Conservation (phyloP, 2,329 filamentous ascomycete genomes). For the Hymenoscyphus fructigenus region DNA sequence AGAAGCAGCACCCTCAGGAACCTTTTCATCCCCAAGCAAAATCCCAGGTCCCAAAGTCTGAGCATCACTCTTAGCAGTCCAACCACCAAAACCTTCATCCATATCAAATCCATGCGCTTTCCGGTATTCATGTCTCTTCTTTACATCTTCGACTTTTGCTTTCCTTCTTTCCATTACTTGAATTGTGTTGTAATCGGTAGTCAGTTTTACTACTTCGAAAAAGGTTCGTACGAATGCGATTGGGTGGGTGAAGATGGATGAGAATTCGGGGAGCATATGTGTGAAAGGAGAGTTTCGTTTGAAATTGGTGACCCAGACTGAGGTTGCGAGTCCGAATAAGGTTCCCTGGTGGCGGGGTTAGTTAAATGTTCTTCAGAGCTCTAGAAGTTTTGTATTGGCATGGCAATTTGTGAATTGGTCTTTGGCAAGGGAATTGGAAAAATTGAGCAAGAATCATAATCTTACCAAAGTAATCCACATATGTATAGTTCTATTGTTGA, state of each 20-base stretch:
- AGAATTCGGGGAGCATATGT: slow-evolving; percentile 72
- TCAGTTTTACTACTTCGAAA: slow-evolving; percentile 72
- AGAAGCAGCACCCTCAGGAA: slow-evolving; percentile 22
- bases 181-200: slow-evolving; percentile 68
- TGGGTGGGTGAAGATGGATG: slow-evolving; percentile 69
- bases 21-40: slow-evolving; percentile 26
- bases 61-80: slow-evolving; percentile 42
- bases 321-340: slow-evolving; percentile 58
- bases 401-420: neutral
- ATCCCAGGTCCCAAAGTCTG: slow-evolving; percentile 36
- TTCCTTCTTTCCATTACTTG: slow-evolving; percentile 70
- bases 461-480: slow-evolving; percentile 79
- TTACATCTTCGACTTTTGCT: slow-evolving; percentile 77
- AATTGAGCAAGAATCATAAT: neutral
- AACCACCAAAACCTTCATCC: slow-evolving; percentile 53
- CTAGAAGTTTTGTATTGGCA: neutral
- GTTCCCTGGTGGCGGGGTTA: slow-evolving; percentile 24
- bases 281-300: slow-evolving; percentile 74
- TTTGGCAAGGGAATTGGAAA: neutral
- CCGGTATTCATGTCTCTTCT: slow-evolving; percentile 82
- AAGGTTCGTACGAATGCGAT: slow-evolving; percentile 64
- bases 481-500: slow-evolving; percentile 75
- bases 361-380: slow-evolving; percentile 7
- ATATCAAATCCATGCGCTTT: slow-evolving; percentile 80
- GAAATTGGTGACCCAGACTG: slow-evolving; percentile 78